phyloP scores from a whole-genome alignment of 805 yeast species.

The Teunomyces atbi region DNA sequence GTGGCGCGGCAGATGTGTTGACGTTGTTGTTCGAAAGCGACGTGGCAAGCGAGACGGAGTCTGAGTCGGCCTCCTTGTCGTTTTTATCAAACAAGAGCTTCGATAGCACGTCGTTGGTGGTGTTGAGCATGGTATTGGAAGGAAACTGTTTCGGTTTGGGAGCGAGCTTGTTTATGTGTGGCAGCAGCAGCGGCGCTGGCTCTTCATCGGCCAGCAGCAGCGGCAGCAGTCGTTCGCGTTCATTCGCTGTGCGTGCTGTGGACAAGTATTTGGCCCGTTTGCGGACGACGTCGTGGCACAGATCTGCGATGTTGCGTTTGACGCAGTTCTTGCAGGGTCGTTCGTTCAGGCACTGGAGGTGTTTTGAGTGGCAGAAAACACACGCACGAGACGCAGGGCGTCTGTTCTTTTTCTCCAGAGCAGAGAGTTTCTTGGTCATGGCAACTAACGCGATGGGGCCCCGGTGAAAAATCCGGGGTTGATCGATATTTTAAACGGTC shows the following conservation, averaged over 20 bases:
- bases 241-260: not conserved
- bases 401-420: slow-evolving; percentile 51
- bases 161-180: not conserved
- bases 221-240: not conserved
- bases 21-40: slow-evolving; percentile 1
- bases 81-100: slow-evolving; percentile 15
- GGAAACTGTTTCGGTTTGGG: slow-evolving; percentile 1
- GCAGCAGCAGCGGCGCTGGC: not conserved
- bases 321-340: slow-evolving; percentile 73
- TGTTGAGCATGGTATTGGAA: slow-evolving; percentile 18
- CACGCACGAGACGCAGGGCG: slow-evolving; percentile 71
- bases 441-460: slow-evolving; percentile 3
- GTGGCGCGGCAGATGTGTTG: not conserved
- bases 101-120: slow-evolving; percentile 15
- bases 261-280: slow-evolving; percentile 45
- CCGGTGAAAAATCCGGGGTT: slow-evolving; percentile 2
- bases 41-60: slow-evolving; percentile 9
- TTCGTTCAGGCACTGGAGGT: slow-evolving; percentile 65
- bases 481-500: not conserved
- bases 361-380: slow-evolving; percentile 68
- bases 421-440: slow-evolving; percentile 64
- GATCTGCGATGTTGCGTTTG: slow-evolving; percentile 54
- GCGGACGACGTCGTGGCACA: slow-evolving; percentile 59
- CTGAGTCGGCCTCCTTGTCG: slow-evolving; percentile 13
- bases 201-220: not conserved